Evolutionary conservation across 2,329 filamentous ascomycete genomes (phyloP), one percentile per base, ranked within the genome.

Genomic region (Sclerotinia subarctica): DNA sequence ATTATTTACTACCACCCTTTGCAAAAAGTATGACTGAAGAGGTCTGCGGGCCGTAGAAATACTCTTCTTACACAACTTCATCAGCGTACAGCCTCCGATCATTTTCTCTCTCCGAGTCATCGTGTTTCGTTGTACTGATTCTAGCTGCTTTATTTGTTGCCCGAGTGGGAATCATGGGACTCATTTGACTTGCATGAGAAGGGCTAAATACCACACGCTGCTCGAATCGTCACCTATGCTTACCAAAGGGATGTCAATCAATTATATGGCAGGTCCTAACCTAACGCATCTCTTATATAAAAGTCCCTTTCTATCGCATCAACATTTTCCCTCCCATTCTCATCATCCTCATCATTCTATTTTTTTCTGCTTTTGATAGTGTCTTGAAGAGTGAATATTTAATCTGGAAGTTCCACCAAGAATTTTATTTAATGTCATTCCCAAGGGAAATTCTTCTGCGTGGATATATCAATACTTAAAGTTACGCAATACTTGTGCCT

Each of bases 41-140:
- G 29, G 38, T 44, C 56, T 59, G 56, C 56, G 42, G 52, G 52
- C 29, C 56, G 38, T 59, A 59, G 56, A 59, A 59, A 59, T 59
- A n/a, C 38, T 46, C 56, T 46, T 46, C 38, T 59, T 46, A 44
- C 56, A 46, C 38, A 19, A 59, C 56, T 44, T 59, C 8, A 21
- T 44, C 17, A 29, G 24, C 38, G 42, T 38, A 59, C 38, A 59
- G 26, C 56, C n/a, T 59, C 24, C 56, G 24, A 46, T 46, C 29
- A 46, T 46, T 59, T 38, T 44, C 38, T 58, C 56, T 44, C 56
- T 44, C 56, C 38, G 38, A 21, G 21, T 59, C 56, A 59, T 59
- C 56, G 56, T 59, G 56, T 46, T 46, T 59, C 56, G 56, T 59
- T 46, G 56, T 46, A 59, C 56, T 44, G 21, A 35, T 29, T 35